Percentiles rank a stretch among this genome's conserved stretches.
phyloP scores from a whole-genome alignment of 345 rosid species.

The Eucalyptus sp. region DNA sequence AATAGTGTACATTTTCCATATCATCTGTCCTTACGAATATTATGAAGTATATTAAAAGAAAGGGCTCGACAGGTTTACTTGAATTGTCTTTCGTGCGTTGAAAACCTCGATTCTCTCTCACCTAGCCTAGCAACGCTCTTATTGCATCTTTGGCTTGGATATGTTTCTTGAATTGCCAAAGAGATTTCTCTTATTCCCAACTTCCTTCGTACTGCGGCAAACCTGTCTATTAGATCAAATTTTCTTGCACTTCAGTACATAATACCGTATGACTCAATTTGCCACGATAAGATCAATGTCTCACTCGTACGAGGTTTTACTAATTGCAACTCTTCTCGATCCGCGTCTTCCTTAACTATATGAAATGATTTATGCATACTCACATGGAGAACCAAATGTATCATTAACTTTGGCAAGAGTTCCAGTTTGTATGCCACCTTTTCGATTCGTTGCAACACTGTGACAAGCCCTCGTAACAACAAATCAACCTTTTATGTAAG shows the following conservation, averaged over 20 bases:
- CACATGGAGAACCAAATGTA: too few relatives aligned
- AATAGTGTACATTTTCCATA: not conserved
- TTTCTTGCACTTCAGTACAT: rapidly evolving
- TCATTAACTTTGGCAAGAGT: not conserved
- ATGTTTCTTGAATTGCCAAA: too few relatives aligned
- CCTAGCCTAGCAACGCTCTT: rapidly evolving
- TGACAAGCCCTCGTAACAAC: not conserved
- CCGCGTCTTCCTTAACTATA: too few relatives aligned
- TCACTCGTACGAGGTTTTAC: not conserved
- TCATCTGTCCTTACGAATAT: rapidly evolving
- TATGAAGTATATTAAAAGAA: too few relatives aligned
- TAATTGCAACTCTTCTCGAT: not conserved
- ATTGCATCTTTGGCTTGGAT: too few relatives aligned
- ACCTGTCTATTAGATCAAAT: too few relatives aligned
- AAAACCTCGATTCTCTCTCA: too few relatives aligned
- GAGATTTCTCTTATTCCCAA: not conserved
- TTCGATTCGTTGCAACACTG: not conserved
- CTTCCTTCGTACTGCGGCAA: rapidly evolving
- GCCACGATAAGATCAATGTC: too few relatives aligned
- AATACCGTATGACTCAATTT: too few relatives aligned
- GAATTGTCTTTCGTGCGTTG: not conserved
- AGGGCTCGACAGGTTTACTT: not conserved
- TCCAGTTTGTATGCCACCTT: rapidly evolving
- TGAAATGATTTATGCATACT: too few relatives aligned
- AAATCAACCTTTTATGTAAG: not conserved